Percentiles rank a stretch among this genome's conserved stretches.
Evolutionary conservation across 73 alveolate genomes (phyloP).

Genomic region (Blepharisma japonicum): DNA sequence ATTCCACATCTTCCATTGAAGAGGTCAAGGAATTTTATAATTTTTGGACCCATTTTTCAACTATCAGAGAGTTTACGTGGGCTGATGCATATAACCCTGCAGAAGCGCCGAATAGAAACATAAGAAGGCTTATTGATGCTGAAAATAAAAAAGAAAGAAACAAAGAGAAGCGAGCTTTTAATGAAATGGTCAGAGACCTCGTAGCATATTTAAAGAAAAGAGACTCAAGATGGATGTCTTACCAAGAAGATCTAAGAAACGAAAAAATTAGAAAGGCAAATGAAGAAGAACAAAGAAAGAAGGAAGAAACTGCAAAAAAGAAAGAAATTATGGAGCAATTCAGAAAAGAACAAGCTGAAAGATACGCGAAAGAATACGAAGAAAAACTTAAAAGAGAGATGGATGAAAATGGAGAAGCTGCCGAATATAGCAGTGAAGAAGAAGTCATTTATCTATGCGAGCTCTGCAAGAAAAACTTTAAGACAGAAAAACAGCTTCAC

Average conservation of each 20-base stretch:
- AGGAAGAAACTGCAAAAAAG: slow-evolving; percentile 39
- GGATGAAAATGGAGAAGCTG: slow-evolving; percentile 44
- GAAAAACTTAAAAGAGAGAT: slow-evolving; percentile 41
- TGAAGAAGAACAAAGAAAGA: slow-evolving; percentile 29
- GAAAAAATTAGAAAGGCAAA: slow-evolving; percentile 31
- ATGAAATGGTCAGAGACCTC: slow-evolving; percentile 56
- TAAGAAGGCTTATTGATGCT: slow-evolving; percentile 66
- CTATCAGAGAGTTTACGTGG: slow-evolving; percentile 69
- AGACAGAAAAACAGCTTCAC: slow-evolving; percentile 66
- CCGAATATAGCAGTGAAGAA: slow-evolving; percentile 36
- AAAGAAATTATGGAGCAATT: slow-evolving; percentile 40
- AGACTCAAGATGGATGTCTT: slow-evolving; percentile 65
- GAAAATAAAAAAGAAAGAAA: slow-evolving; percentile 78
- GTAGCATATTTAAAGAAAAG: slow-evolving; percentile 66
- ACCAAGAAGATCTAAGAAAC: slow-evolving; percentile 16
- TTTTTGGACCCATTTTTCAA: slow-evolving; percentile 75
- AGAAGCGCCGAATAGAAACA: slow-evolving; percentile 76
- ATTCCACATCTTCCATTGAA: slow-evolving; percentile 39
- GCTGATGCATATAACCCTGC: slow-evolving; percentile 76
- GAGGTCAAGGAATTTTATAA: slow-evolving; percentile 17
- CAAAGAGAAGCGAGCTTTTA: slow-evolving; percentile 68
- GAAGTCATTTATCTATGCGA: slow-evolving; percentile 60
- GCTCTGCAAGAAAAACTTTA: slow-evolving; percentile 74
- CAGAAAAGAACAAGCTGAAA: slow-evolving; percentile 46
- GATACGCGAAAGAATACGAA: slow-evolving; percentile 44